Evolutionary conservation across 805 yeast genomes (phyloP).

Genomic region (Saturnispora hagleri): DNA sequence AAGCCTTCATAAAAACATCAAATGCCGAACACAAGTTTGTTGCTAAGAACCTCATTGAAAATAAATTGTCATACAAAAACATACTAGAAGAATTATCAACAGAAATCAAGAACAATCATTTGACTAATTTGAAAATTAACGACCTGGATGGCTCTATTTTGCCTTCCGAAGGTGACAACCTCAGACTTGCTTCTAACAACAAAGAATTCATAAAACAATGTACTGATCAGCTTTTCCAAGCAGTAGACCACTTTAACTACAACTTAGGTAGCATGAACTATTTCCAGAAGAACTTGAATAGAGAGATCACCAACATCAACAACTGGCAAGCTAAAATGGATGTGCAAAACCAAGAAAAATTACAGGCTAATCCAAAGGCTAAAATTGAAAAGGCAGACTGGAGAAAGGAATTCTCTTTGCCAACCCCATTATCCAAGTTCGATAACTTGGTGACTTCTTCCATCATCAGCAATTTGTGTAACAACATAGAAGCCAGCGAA

Average conservation of each 20-base stretch:
- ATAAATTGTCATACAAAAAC: slow-evolving; percentile 53
- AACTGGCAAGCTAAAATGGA: slow-evolving; percentile 44
- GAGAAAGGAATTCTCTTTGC: slow-evolving; percentile 56
- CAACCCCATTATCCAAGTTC: slow-evolving; percentile 65
- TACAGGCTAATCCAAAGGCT: neutral
- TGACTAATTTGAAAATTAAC: slow-evolving; percentile 35
- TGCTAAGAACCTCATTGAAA: slow-evolving; percentile 50
- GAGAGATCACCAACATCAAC: slow-evolving; percentile 59
- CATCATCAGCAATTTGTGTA: slow-evolving; percentile 61
- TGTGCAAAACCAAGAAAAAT: neutral
- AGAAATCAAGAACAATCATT: slow-evolving; percentile 55
- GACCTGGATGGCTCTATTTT: slow-evolving; percentile 13
- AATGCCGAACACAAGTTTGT: slow-evolving; percentile 51
- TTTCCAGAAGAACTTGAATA: slow-evolving; percentile 65
- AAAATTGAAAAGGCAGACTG: slow-evolving; percentile 43
- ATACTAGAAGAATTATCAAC: slow-evolving; percentile 67
- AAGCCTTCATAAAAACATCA: slow-evolving; percentile 43
- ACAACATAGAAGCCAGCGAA: slow-evolving; percentile 61
- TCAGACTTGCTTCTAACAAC: slow-evolving; percentile 32
- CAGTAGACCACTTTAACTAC: slow-evolving; percentile 67
- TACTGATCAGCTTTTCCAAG: slow-evolving; percentile 55
- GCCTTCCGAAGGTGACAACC: slow-evolving; percentile 17
- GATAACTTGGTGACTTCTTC: slow-evolving; percentile 62
- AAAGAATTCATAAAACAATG: slow-evolving; percentile 29
- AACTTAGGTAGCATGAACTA: slow-evolving; percentile 75